Evolutionary conservation across 106 monocot genomes (phyloP), one percentile per base, ranked within the genome.

Genomic region (Dioscorea alata): DNA sequence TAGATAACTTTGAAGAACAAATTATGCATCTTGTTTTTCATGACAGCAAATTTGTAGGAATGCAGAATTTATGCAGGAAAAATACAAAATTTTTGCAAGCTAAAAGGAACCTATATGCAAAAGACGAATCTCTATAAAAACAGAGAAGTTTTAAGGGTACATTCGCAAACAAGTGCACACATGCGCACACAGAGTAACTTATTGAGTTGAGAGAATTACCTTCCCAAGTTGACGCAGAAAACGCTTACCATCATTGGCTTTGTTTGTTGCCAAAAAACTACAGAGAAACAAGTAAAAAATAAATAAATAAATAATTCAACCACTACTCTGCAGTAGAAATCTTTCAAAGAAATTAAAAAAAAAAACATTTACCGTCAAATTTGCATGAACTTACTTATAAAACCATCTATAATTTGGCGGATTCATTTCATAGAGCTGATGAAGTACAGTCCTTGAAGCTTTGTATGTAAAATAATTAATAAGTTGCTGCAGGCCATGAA

Each of bases 381-480:
- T 6, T 57, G 53, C 22, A 59, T 28, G 8, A 34, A 69, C 82
- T 82, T 80, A 96, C 96, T 89, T 86, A 62, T 92, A 92, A 20
- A 96, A 79, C 96, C 96, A 96, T 63, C 64, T 81, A 66, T 96
- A 96, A 61, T 79, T 92, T 20, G 96, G 91, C 14, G 96, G 96
- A 68, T 96, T 96, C 96, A 96, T 96, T 80, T 96, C 96, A 66
- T 96, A 92, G 14, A 96, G 88, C 78, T 96, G 96, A 59, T 86
- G 80, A 73, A 92, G 96, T 71, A 92, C 96, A 23, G 89, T 86
- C 69, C 88, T 86, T 23, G 75, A 66, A 58, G 91, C 96, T 75
- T 96, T 96, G 63, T 89, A 85, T 66, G 96, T 96, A 59, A 96
- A 96, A 59, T 66, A 92, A 76, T 86, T 96, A 12, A 92, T 78